phyloP scores from a whole-genome alignment of 2,329 filamentous ascomycete genomes.

The Colletotrichum lupini region DNA sequence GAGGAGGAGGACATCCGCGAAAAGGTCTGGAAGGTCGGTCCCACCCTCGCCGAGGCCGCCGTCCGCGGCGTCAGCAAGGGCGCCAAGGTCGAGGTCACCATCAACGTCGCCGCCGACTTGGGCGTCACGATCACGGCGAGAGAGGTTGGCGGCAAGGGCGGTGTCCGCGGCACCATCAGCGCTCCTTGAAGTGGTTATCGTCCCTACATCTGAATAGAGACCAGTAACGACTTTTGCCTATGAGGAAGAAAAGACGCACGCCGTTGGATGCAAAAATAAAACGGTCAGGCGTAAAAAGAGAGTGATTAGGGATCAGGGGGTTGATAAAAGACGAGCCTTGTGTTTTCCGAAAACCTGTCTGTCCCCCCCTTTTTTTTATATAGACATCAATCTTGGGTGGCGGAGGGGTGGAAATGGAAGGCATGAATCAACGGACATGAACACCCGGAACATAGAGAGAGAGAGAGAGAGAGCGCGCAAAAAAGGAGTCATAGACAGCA shows the following conservation, averaged over 20 bases:
- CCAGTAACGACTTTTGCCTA: neutral
- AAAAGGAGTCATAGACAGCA: slow-evolving; percentile 24
- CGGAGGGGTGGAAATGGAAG: neutral
- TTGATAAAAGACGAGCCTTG: neutral
- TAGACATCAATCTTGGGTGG: slow-evolving; percentile 15
- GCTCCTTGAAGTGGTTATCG: slow-evolving; percentile 36
- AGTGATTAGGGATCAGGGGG: neutral
- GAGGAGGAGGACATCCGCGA: slow-evolving; percentile 90
- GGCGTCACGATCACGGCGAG: slow-evolving; percentile 82
- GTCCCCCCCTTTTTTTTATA: slow-evolving; percentile 3
- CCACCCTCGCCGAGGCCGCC: slow-evolving; percentile 84
- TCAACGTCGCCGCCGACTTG: slow-evolving; percentile 87
- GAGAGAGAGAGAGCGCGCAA: neutral
- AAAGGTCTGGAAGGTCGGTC: slow-evolving; percentile 91
- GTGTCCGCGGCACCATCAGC: slow-evolving; percentile 73
- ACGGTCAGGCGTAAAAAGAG: slow-evolving; percentile 13
- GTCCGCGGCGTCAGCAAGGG: slow-evolving; percentile 87
- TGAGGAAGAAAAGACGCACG: neutral
- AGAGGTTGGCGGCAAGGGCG: slow-evolving; percentile 89
- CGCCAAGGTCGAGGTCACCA: slow-evolving; percentile 91
- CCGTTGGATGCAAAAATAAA: neutral
- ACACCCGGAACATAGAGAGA: slow-evolving; percentile 25
- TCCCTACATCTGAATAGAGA: neutral
- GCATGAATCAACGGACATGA: slow-evolving; percentile 2
- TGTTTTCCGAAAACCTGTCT: too few species aligned